phyloP scores from a whole-genome alignment of 2,329 filamentous ascomycete species.

The Colletotrichum simmondsii region DNA sequence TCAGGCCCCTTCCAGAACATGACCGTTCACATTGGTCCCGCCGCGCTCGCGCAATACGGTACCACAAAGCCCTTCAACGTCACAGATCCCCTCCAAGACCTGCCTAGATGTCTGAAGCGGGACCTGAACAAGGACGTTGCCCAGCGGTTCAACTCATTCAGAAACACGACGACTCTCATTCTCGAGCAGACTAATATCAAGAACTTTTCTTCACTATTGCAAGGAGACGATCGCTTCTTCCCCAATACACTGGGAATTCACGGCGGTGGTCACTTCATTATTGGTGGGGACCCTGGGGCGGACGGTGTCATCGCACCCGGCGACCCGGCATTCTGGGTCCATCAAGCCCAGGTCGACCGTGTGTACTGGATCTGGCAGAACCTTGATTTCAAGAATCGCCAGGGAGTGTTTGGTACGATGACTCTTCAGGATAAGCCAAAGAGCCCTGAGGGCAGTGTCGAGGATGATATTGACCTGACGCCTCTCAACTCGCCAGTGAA shows the following conservation, averaged over 20 bases:
- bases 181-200: constrained; percentile 37
- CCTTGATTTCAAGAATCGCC: constrained; percentile 50
- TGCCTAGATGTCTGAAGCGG: constrained; percentile 55
- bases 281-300: constrained; percentile 58
- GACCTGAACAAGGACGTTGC: constrained; percentile 44
- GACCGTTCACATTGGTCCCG: constrained; percentile 51
- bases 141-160: constrained; percentile 37
- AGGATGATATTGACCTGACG: constrained; percentile 48
- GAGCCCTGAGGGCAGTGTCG: constrained; percentile 53
- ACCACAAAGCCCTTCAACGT: constrained; percentile 35
- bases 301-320: constrained; percentile 56
- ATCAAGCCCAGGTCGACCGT: constrained; percentile 58
- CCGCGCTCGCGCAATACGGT: constrained; percentile 25
- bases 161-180: constrained; percentile 44
- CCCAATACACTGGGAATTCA: constrained; percentile 49
- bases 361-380: constrained; percentile 62
- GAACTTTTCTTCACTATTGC: constrained; percentile 48
- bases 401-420: constrained; percentile 53
- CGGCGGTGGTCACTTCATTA: constrained; percentile 52
- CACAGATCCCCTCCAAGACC: constrained; percentile 45
- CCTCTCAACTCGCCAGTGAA: constrained; percentile 46
- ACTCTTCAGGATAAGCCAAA: constrained; percentile 53
- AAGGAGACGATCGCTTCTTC: constrained; percentile 45
- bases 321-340: constrained; percentile 58
- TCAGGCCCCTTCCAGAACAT: constrained; percentile 51